phyloP scores from a whole-genome alignment of 1,284 basidiomycete species.

The Porodaedalea pini region DNA sequence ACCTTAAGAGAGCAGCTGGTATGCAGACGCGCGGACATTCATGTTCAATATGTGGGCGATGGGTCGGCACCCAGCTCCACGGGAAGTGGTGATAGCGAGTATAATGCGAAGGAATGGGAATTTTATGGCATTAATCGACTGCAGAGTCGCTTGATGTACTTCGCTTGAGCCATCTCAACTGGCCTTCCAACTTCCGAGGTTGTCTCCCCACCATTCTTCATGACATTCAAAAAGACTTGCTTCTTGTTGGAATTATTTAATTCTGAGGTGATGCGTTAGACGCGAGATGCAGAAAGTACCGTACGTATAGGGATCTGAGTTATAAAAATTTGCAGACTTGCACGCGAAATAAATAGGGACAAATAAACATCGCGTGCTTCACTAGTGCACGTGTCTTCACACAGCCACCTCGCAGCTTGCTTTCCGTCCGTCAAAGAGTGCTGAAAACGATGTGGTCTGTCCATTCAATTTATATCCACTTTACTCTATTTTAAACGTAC shows the following conservation, averaged over 20 bases:
- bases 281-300: too few relatives aligned
- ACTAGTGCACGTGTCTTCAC: neutral
- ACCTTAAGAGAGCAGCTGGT: slow-evolving; percentile 4
- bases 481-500: neutral
- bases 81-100: neutral
- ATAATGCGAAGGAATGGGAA: slow-evolving; percentile 5
- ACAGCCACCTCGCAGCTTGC: neutral
- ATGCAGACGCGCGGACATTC: slow-evolving; percentile 18
- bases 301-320: too few relatives aligned
- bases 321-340: too few relatives aligned
- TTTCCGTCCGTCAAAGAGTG: too few relatives aligned
- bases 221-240: too few relatives aligned
- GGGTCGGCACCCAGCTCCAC: neutral
- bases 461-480: neutral
- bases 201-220: too few relatives aligned
- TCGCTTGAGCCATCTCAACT: neutral
- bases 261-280: too few relatives aligned
- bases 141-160: slow-evolving; percentile 12
- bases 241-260: too few relatives aligned
- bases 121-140: neutral
- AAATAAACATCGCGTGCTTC: neutral
- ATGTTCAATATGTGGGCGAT: slow-evolving; percentile 4
- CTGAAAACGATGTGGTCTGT: neutral
- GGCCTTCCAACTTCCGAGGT: too few relatives aligned
- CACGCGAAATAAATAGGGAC: neutral